Conservation (phyloP, 306 rosid genomes). For the Rosa multiflora region DNA sequence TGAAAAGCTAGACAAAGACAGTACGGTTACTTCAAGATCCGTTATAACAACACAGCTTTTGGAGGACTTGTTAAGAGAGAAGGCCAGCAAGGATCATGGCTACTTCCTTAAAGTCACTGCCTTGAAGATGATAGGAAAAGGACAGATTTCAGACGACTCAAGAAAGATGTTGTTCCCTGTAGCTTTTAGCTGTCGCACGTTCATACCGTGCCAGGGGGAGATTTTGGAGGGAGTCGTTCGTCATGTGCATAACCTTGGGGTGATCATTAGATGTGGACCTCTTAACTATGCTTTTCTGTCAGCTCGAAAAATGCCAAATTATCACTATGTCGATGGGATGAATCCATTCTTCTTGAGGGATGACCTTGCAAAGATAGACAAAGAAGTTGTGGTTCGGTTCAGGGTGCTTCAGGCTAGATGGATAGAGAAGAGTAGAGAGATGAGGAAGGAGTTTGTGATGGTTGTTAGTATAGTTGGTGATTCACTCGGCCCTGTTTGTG, state of each 20-base stretch:
- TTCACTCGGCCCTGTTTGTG: conserved; percentile 46
- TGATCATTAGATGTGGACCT: conserved; percentile 51
- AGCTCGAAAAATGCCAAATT: conserved; percentile 41
- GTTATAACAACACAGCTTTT: conserved; percentile 32
- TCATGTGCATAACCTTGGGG: conserved; percentile 26
- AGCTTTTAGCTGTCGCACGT: conserved; percentile 41
- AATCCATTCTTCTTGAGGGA: conserved; percentile 29
- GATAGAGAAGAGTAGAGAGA: conserved; percentile 30
- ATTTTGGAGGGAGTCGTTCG: conserved; percentile 43
- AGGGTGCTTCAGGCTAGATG: conserved; percentile 39
- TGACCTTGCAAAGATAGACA: conserved; percentile 34
- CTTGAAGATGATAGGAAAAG: conserved; percentile 36
- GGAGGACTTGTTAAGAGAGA: conserved; percentile 36
- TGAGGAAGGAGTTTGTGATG: conserved; percentile 38
- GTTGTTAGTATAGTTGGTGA: conserved; percentile 45
- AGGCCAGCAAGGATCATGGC: conserved; percentile 38
- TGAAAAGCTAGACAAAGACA: conserved; percentile 23
- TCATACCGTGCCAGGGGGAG: conserved; percentile 41
- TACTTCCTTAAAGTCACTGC: conserved; percentile 48
- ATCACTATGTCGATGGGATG: conserved; percentile 21
- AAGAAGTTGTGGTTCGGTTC: conserved; percentile 34
- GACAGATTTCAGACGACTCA: conserved; percentile 10
- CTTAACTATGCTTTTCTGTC: conserved; percentile 34
- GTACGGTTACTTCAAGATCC: conserved; percentile 14
- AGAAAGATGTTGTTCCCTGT: conserved; percentile 32